phyloP scores from a whole-genome alignment of 2,329 filamentous ascomycete species.

The Geoglossum cookeanum region DNA sequence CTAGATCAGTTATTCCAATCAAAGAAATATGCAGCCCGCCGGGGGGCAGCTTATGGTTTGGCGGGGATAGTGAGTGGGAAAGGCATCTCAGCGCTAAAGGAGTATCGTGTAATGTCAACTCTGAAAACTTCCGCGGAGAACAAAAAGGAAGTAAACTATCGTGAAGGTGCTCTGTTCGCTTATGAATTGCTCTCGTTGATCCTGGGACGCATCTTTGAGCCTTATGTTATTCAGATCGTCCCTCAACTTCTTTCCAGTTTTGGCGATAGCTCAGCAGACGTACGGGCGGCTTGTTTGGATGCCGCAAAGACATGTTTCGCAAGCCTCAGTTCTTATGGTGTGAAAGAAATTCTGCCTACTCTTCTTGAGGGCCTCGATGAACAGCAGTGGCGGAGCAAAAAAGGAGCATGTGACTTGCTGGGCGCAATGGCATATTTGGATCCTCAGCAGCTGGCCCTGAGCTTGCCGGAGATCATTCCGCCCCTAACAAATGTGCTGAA shows the following conservation, averaged over 20 bases:
- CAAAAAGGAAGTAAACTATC: conserved; percentile 77
- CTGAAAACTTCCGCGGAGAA: conserved; percentile 76
- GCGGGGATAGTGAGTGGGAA: conserved; percentile 79
- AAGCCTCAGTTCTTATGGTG: conserved; percentile 82
- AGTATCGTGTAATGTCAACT: conserved; percentile 69
- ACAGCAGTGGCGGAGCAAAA: conserved; percentile 94
- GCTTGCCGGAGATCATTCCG: conserved; percentile 89
- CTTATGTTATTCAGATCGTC: conserved; percentile 89
- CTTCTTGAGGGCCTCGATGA: conserved; percentile 85
- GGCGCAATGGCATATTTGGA: conserved; percentile 98
- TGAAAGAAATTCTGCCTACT: conserved; percentile 83
- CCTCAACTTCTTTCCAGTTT: conserved; percentile 79
- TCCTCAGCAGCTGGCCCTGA: conserved; percentile 79
- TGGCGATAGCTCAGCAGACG: conserved; percentile 71
- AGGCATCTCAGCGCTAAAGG: conserved; percentile 62
- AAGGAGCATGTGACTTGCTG: conserved; percentile 87
- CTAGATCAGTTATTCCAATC: conserved; percentile 66
- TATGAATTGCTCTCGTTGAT: conserved; percentile 81
- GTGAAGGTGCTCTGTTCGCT: conserved; percentile 73
- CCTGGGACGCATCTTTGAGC: conserved; percentile 78
- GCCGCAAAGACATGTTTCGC: conserved; percentile 90
- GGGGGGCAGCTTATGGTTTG: conserved; percentile 86
- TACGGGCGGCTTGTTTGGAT: conserved; percentile 81
- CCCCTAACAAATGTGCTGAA: conserved; percentile 86
- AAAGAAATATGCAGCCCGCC: conserved; percentile 80